Evolutionary conservation across 2,329 filamentous ascomycete genomes (phyloP).

Genomic region (Lasiodiplodia gonubiensis): DNA sequence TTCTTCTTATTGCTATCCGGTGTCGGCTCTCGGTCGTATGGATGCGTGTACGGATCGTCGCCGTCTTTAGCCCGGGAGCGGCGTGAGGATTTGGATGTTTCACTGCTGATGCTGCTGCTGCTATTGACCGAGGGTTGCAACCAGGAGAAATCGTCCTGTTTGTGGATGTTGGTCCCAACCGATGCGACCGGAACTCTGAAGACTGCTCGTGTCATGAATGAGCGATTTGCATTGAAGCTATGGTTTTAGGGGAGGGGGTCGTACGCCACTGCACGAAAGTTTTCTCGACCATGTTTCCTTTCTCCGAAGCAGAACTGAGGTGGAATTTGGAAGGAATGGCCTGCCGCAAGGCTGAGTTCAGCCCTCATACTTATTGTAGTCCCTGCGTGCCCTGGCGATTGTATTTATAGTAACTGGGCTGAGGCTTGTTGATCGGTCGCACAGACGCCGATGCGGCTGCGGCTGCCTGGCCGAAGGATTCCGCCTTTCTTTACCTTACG

Average conservation of each 20-base stretch:
- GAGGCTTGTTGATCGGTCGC: not conserved
- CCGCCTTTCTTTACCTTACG: conserved; percentile 5
- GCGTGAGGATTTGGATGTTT: not conserved
- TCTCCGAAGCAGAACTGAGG: not conserved
- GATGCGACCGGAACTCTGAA: conserved; percentile 16
- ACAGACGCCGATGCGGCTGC: not conserved
- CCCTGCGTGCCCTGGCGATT: not conserved
- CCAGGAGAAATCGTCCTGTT: conserved; percentile 2
- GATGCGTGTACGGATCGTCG: not conserved
- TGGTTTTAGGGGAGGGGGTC: not conserved
- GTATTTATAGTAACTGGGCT: conserved; percentile 9
- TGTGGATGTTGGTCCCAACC: conserved; percentile 16
- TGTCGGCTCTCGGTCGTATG: conserved; percentile 4
- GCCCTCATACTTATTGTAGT: not conserved
- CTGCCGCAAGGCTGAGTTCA: not conserved
- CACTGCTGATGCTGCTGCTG: not conserved
- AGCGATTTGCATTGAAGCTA: not conserved
- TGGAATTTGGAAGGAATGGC: not conserved
- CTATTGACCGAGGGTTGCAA: not conserved
- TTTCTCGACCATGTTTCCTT: not conserved
- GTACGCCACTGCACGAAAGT: conserved; percentile 6
- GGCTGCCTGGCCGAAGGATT: conserved; percentile 3
- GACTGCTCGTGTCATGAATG: not conserved
- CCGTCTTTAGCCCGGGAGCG: not conserved
- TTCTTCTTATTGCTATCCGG: not conserved